Conservation (phyloP, 306 rosid genomes). For the Begonia loranthoides region DNA sequence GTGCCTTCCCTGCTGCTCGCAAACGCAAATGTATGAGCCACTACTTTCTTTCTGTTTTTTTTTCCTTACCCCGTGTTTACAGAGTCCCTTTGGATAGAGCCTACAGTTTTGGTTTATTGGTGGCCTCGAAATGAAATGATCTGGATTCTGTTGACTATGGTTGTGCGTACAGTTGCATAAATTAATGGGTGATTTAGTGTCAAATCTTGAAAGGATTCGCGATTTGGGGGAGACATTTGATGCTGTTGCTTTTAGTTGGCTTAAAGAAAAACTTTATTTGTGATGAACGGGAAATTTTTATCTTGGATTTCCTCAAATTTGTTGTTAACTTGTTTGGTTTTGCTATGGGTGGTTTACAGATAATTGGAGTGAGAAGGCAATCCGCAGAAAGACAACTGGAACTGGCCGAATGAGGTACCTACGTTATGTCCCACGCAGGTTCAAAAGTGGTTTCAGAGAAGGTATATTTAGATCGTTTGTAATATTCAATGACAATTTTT, state of each 20-base stretch:
- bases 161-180: too few species aligned
- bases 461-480: constrained; percentile 21
- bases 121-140: too few species aligned
- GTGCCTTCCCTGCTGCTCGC: constrained; percentile 96
- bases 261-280: background rate
- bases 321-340: background rate
- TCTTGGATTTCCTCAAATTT: background rate
- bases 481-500: background rate
- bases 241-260: too few species aligned
- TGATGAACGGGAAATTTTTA: background rate
- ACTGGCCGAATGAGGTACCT: constrained; percentile 99
- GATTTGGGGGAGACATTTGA: too few species aligned
- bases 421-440: constrained; percentile 91
- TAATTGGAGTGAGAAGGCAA: constrained; percentile 97
- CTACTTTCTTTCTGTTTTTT: background rate
- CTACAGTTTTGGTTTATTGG: too few species aligned
- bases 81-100: background rate
- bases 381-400: constrained; percentile 97
- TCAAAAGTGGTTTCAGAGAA: constrained; percentile 99
- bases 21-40: constrained; percentile 49
- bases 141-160: too few species aligned
- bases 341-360: constrained; percentile 21
- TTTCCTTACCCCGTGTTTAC: background rate
- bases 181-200: too few species aligned
- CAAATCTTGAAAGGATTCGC: too few species aligned